These are phyloP conservation scores for Talaromyces liani DNA, from an alignment of 495 filamentous ascomycete genomes.

Conservation along the genomic window DNA sequence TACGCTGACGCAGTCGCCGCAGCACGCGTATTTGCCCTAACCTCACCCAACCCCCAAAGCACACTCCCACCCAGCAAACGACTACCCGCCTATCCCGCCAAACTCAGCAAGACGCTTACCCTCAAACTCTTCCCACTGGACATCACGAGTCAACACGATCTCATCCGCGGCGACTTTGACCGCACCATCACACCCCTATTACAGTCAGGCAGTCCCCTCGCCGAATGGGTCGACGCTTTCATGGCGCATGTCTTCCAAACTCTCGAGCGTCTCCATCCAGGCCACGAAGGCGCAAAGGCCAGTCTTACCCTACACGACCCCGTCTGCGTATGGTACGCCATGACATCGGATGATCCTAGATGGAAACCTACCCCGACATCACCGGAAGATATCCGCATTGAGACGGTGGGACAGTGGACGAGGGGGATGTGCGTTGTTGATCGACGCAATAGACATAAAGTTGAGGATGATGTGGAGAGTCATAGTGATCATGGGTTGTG, in stretches of 20 bases:
- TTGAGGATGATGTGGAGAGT: conserved; percentile 49
- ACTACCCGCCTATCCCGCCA: conserved; percentile 60
- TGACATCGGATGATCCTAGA: conserved; percentile 41
- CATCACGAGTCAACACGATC: conserved; percentile 69
- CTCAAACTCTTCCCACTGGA: conserved; percentile 82
- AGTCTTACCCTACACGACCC: conserved; percentile 81
- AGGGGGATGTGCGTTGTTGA: conserved; percentile 85
- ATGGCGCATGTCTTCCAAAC: conserved; percentile 69
- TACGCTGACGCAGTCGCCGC: conserved; percentile 78
- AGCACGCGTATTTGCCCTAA: conserved; percentile 83
- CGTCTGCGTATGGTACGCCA: conserved; percentile 77
- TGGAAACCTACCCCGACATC: conserved; percentile 36
- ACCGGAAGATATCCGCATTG: conserved; percentile 71
- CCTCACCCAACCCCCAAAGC: conserved; percentile 62
- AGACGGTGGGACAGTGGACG: conserved; percentile 90
- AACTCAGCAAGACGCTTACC: conserved; percentile 58
- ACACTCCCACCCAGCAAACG: conserved; percentile 56
- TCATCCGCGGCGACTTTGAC: conserved; percentile 54
- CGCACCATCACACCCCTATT: conserved; percentile 42
- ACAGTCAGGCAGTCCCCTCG: conserved; percentile 62
- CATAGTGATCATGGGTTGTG: conserved; percentile 64
- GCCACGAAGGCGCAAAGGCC: conserved; percentile 43
- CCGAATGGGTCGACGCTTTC: conserved; percentile 74
- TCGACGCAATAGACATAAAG: conserved; percentile 52
- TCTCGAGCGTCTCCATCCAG: conserved; percentile 52